phyloP scores from a whole-genome alignment of 148 eudicot species.

The Rhododendron vialii region DNA sequence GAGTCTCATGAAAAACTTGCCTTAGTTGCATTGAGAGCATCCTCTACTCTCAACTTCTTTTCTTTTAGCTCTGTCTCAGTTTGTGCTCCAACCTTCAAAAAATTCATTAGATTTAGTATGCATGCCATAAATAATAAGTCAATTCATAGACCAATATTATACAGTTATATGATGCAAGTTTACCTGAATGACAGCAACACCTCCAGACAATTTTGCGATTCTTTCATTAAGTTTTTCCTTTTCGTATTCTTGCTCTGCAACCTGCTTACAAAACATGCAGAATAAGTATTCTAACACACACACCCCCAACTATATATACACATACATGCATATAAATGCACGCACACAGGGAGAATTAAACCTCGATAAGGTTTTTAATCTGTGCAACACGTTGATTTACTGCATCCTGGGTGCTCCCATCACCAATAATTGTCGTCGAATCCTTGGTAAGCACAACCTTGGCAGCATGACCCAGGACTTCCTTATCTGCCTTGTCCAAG shows the following conservation, averaged over 20 bases:
- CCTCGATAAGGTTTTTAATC: conserved; percentile 50
- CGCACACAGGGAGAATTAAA: neutral
- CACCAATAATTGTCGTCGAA: conserved; percentile 53
- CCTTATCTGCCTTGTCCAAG: conserved; percentile 40
- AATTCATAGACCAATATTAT: neutral
- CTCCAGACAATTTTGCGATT: conserved; percentile 75
- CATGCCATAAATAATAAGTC: neutral
- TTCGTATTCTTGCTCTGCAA: conserved; percentile 54
- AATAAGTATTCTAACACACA: neutral
- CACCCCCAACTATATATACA: neutral
- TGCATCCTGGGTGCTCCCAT: conserved; percentile 56
- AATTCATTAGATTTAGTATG: conserved; percentile 4
- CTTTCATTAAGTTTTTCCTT: conserved; percentile 60
- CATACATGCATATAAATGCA: neutral
- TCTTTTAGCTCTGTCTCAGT: conserved; percentile 82
- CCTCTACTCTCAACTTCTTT: conserved; percentile 75
- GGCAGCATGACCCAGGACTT: conserved; percentile 56
- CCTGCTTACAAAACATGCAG: conserved; percentile 27
- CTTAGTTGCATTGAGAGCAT: conserved; percentile 74
- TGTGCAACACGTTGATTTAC: conserved; percentile 45
- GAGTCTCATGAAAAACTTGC: conserved; percentile 15
- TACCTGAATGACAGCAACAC: conserved; percentile 79
- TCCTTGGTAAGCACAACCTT: conserved; percentile 54
- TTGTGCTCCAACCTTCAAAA: conserved; percentile 56
- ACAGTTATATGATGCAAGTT: neutral